Evolutionary conservation across 208 protist species (phyloP).

Genomic region (Trypanosoma melophagium): DNA sequence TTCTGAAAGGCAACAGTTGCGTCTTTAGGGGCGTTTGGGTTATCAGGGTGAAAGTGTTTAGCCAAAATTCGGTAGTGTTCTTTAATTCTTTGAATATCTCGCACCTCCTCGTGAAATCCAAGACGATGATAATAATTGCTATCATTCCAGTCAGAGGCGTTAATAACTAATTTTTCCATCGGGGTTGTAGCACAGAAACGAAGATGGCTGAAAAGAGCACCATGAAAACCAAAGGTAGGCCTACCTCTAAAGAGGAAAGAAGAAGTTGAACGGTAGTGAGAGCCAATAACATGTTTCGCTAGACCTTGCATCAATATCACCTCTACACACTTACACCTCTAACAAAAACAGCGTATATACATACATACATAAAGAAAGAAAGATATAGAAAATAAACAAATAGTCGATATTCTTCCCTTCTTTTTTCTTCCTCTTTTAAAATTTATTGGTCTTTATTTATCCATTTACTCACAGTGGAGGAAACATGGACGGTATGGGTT

Average conservation of each 20-base stretch:
- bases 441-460: no score
- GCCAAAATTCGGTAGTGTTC: constrained; percentile 67
- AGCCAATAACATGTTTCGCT: background rate
- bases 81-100: constrained; percentile 45
- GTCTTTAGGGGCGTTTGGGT: constrained; percentile 23
- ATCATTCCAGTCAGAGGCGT: constrained; percentile 41
- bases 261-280: background rate
- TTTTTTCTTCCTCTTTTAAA: no score
- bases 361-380: constrained; percentile 16
- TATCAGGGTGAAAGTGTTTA: constrained; percentile 83
- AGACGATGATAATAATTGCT: constrained; percentile 54
- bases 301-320: constrained; percentile 3
- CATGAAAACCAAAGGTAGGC: background rate
- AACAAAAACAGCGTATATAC: no score
- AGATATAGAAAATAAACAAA: constrained; percentile 2
- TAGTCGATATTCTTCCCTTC: no score
- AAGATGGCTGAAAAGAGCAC: background rate
- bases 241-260: background rate
- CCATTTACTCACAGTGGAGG: no score
- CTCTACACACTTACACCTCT: background rate
- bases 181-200: constrained; percentile 4
- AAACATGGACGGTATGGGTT: no score
- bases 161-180: constrained; percentile 38
- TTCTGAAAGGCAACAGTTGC: constrained; percentile 58
- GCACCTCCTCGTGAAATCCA: constrained; percentile 51